Conservation (phyloP, 768 basidiomycete species). For the Termitomyces sp. region DNA sequence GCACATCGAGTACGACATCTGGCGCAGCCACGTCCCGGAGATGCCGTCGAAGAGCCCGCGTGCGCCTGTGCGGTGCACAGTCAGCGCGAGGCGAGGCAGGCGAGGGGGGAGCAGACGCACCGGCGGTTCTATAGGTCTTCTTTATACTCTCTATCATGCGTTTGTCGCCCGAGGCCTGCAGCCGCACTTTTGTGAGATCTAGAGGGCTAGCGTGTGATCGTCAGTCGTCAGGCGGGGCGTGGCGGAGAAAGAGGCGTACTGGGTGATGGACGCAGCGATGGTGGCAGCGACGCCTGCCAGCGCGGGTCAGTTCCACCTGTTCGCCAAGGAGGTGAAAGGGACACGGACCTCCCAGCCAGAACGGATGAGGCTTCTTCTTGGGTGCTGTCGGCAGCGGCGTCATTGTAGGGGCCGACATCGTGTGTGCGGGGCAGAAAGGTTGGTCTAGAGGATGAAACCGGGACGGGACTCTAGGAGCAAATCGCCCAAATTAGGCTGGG, state of each 20-base stretch:
- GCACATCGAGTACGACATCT: constrained; percentile 90
- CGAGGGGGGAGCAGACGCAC: constrained; percentile 34
- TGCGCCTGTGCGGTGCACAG: constrained; percentile 31
- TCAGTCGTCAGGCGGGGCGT: neutral
- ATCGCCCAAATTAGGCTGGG: neutral
- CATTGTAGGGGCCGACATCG: constrained; percentile 10
- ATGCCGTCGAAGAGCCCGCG: constrained; percentile 85
- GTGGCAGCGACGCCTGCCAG: constrained; percentile 69
- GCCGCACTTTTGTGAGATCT: constrained; percentile 86
- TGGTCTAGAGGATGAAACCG: constrained; percentile 4
- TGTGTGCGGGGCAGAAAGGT: neutral
- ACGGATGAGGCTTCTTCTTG: constrained; percentile 75
- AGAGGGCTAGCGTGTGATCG: constrained; percentile 51
- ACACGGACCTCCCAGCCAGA: constrained; percentile 73
- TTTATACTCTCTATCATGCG: constrained; percentile 79
- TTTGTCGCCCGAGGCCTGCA: constrained; percentile 91
- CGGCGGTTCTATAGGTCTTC: constrained; percentile 80
- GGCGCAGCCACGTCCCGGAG: constrained; percentile 82
- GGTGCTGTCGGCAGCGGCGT: constrained; percentile 12
- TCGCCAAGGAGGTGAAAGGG: no score
- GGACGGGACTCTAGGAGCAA: neutral
- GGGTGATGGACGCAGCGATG: constrained; percentile 84
- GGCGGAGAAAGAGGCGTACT: constrained; percentile 45
- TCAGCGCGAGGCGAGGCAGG: constrained; percentile 4
- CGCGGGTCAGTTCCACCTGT: no score